Evolutionary conservation across 2,329 filamentous ascomycete genomes (phyloP).

Genomic region (Geoglossum cookeanum): DNA sequence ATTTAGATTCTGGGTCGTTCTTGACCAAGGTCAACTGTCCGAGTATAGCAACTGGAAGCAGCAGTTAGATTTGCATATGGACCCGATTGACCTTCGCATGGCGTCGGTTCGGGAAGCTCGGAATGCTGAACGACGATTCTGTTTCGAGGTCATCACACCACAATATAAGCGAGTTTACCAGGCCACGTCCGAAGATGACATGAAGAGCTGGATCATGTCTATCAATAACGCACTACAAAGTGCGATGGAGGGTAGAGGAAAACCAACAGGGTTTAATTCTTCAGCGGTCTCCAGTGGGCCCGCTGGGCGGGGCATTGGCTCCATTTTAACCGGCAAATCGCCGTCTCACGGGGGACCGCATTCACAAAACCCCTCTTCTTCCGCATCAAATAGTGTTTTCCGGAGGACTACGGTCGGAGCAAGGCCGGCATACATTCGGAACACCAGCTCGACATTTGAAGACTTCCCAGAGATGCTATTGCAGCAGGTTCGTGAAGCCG

Average conservation of each 20-base stretch:
- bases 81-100: constrained; percentile 91
- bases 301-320: constrained; percentile 70
- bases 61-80: constrained; percentile 88
- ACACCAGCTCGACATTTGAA: constrained; percentile 52
- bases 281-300: constrained; percentile 22
- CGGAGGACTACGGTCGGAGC: constrained; percentile 85
- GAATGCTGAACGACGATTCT: constrained; percentile 86
- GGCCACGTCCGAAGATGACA: constrained; percentile 92
- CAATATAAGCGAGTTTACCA: constrained; percentile 94
- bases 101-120: constrained; percentile 91
- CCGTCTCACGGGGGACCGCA: constrained; percentile 36
- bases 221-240: constrained; percentile 97
- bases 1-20: constrained; percentile 83
- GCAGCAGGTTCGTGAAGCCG: constrained; percentile 69
- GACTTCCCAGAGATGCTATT: constrained; percentile 73
- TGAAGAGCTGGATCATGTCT: constrained; percentile 88
- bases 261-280: constrained; percentile 22
- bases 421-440: constrained; percentile 51
- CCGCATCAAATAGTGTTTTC: constrained; percentile 41
- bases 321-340: constrained; percentile 81
- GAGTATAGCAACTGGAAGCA: constrained; percentile 99
- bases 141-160: constrained; percentile 95
- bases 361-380: constrained; percentile 16
- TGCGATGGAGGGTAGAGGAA: constrained; percentile 66
- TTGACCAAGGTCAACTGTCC: constrained; percentile 89